Evolutionary conservation across 208 protist species (phyloP).

Genomic region (Angomonas ambiguus): DNA sequence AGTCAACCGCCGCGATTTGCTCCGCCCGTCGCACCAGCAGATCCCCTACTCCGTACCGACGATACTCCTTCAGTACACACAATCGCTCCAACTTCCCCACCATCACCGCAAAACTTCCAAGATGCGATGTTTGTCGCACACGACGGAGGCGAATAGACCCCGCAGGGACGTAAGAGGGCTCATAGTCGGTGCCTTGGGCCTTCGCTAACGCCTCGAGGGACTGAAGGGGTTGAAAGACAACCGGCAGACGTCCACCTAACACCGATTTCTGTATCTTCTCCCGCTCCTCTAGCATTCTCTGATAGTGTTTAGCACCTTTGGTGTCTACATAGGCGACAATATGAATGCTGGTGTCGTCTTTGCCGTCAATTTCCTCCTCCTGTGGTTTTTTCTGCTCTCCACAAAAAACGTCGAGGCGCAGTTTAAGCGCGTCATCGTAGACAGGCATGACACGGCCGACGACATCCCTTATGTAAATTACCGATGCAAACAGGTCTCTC

Average conservation of each 20-base stretch:
- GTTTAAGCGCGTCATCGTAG: slow-evolving; percentile 9
- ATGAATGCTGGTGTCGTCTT: slow-evolving; percentile 16
- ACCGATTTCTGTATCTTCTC: neutral
- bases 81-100: slow-evolving; percentile 22
- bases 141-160: slow-evolving; percentile 11
- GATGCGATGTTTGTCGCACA: slow-evolving; percentile 2
- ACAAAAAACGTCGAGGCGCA: slow-evolving; percentile 15
- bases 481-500: neutral
- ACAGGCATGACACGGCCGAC: slow-evolving; percentile 12
- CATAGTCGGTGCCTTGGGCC: neutral
- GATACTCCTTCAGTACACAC: slow-evolving; percentile 19
- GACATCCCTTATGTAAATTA: neutral
- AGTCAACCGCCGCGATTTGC: slow-evolving; percentile 13
- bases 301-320: slow-evolving; percentile 6
- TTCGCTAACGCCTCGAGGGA: neutral
- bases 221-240: neutral
- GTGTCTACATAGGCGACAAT: slow-evolving; percentile 29
- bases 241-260: neutral
- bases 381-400: slow-evolving; percentile 14
- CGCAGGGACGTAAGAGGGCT: slow-evolving; percentile 8
- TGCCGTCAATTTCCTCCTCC: slow-evolving; percentile 11
- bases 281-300: neutral
- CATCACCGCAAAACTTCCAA: slow-evolving; percentile 21
- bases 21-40: slow-evolving; percentile 22
- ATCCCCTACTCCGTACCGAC: slow-evolving; percentile 12